phyloP scores from a whole-genome alignment of 192 early-diverging fungal species.

The Ramicandelaber brevisporus region DNA sequence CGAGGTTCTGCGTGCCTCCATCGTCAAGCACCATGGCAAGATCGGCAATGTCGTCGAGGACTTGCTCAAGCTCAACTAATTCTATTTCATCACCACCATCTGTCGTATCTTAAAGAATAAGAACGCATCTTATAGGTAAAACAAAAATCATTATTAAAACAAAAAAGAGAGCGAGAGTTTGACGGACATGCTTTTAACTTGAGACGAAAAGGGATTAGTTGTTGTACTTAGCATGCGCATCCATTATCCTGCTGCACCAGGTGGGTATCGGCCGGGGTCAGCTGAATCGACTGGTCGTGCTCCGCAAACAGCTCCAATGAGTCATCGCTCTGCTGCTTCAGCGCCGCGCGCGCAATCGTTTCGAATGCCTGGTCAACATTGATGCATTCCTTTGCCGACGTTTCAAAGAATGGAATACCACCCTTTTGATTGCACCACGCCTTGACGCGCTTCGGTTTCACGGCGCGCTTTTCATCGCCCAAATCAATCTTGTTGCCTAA shows the following conservation, averaged over 20 bases:
- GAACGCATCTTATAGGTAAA: too few relatives aligned
- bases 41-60: too few relatives aligned
- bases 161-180: not conserved
- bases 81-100: too few relatives aligned
- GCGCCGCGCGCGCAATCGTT: slow-evolving; percentile 80
- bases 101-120: too few relatives aligned
- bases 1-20: not conserved
- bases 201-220: not conserved
- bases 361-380: slow-evolving; percentile 97
- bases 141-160: not conserved
- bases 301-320: slow-evolving; percentile 32
- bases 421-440: slow-evolving; percentile 93
- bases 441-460: slow-evolving; percentile 87
- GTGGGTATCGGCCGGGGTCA: too few relatives aligned
- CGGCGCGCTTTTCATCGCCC: slow-evolving; percentile 69
- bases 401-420: slow-evolving; percentile 95
- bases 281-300: too few relatives aligned
- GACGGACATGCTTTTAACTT: too few relatives aligned
- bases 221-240: slow-evolving; percentile 35
- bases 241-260: slow-evolving; percentile 27
- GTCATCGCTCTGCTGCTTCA: slow-evolving; percentile 79
- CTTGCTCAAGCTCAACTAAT: too few relatives aligned
- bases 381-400: slow-evolving; percentile 90
- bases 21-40: not conserved
- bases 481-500: slow-evolving; percentile 99